Conservation (phyloP, 108 stramenopile species). For the Skeletonema tropicum region DNA sequence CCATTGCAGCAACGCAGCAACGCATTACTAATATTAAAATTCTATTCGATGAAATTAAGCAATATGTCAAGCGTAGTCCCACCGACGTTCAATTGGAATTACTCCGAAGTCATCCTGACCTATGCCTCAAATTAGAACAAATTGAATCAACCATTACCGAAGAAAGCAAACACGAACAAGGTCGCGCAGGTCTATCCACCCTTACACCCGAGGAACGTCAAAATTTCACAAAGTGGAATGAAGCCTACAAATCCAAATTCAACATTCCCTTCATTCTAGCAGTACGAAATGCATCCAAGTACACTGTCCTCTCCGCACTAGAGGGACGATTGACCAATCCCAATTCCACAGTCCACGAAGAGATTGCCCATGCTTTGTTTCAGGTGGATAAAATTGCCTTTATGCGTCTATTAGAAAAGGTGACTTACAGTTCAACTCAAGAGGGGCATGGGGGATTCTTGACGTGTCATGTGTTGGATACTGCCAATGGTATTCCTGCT, state of each 20-base stretch:
- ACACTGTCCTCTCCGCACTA: conserved; percentile 76
- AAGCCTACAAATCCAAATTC: conserved; percentile 68
- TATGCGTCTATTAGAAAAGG: conserved; percentile 81
- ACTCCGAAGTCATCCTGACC: conserved; percentile 74
- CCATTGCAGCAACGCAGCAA: conserved; percentile 14
- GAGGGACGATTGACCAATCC: conserved; percentile 58
- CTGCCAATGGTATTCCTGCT: conserved; percentile 79
- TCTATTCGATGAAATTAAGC: conserved; percentile 64
- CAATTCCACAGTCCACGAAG: conserved; percentile 44
- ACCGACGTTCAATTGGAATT: conserved; percentile 67
- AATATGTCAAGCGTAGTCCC: conserved; percentile 53
- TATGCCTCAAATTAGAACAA: conserved; percentile 37
- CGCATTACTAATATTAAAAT: conserved; percentile 56
- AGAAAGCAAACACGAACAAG: conserved; percentile 83
- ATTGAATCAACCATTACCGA: conserved; percentile 44
- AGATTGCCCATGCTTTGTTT: conserved; percentile 66
- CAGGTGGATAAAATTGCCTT: conserved; percentile 94
- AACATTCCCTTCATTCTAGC: conserved; percentile 88
- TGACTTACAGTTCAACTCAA: conserved; percentile 39
- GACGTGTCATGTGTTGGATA: conserved; percentile 91
- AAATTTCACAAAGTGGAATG: conserved; percentile 63
- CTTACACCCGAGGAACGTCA: conserved; percentile 67
- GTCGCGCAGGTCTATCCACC: conserved; percentile 67
- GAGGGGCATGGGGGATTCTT: conserved; percentile 74
- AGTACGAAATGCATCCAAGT: conserved; percentile 84